phyloP scores from a whole-genome alignment of 177 flowering plant species.

The Tripterygium wilfordii region DNA sequence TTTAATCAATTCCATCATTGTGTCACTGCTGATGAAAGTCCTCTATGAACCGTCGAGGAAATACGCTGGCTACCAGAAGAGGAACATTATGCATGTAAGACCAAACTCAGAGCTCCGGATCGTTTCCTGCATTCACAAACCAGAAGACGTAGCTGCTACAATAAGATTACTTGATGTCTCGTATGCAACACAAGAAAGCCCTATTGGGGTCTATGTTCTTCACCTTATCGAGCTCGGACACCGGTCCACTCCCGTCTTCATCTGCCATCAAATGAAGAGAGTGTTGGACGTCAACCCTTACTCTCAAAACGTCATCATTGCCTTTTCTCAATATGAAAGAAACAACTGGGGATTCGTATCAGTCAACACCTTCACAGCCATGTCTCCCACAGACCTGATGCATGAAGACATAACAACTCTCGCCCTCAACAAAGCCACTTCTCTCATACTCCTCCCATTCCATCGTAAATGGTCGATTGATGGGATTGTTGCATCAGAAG shows the following conservation, averaged over 20 bases:
- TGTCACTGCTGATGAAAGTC: constrained; percentile 14
- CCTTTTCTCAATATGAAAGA: constrained; percentile 17
- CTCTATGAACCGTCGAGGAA: constrained; percentile 31
- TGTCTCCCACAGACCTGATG: constrained; percentile 26
- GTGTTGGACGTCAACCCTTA: not conserved
- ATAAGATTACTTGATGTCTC: constrained; percentile 23
- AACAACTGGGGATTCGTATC: not conserved
- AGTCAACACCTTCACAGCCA: constrained; percentile 16
- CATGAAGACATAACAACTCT: constrained; percentile 32
- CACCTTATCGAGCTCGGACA: constrained; percentile 55
- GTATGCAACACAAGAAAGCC: constrained; percentile 23
- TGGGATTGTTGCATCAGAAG: constrained; percentile 14
- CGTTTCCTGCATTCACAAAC: constrained; percentile 16
- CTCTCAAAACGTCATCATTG: constrained; percentile 23
- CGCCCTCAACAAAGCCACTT: constrained; percentile 19
- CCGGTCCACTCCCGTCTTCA: constrained; percentile 38
- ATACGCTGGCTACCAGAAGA: constrained; percentile 35
- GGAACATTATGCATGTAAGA: constrained; percentile 17
- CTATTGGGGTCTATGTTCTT: constrained; percentile 39
- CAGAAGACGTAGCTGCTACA: constrained; percentile 6
- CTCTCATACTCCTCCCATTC: constrained; percentile 35
- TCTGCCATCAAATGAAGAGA: constrained; percentile 21
- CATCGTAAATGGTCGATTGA: constrained; percentile 21
- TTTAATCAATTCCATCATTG: constrained; percentile 2
- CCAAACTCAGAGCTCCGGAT: constrained; percentile 20